These are phyloP conservation scores for Lobosporangium transversale DNA, from an alignment of 192 early-diverging fungal species.

Conservation along the genomic window DNA sequence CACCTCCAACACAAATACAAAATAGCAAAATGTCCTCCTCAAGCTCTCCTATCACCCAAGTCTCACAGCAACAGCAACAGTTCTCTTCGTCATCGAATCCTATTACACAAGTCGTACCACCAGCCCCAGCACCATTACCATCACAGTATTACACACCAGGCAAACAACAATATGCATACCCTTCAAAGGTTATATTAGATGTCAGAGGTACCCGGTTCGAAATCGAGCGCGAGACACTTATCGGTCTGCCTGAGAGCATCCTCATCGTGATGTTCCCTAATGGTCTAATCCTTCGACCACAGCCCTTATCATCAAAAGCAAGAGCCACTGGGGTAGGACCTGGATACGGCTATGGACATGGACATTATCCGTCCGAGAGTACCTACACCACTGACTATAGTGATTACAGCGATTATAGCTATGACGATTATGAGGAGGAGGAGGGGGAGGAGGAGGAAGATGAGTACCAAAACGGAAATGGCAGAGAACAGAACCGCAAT, in stretches of 20 bases:
- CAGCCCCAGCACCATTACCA: not conserved
- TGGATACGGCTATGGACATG: conserved; percentile 6
- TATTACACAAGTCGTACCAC: conserved; percentile 27
- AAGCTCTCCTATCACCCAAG: not conserved
- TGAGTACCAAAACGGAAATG: no score
- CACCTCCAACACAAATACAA: no score
- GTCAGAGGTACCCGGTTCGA: conserved; percentile 63
- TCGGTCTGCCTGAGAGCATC: conserved; percentile 67
- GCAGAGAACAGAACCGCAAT: no score
- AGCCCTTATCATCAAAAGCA: not conserved
- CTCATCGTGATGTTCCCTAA: conserved; percentile 72
- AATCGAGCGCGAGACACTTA: conserved; percentile 65
- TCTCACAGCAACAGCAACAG: no score
- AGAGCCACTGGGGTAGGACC: not conserved
- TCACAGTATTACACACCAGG: conserved; percentile 20
- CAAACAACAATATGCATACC: conserved; percentile 41
- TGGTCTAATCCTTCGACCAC: conserved; percentile 59
- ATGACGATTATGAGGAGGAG: conserved; percentile 40
- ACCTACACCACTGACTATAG: conserved; percentile 42
- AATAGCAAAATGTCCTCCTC: no score
- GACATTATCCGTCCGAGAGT: conserved; percentile 33
- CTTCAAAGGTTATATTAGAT: conserved; percentile 63
- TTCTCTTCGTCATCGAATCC: conserved; percentile 2
- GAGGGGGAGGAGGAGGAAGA: no score
- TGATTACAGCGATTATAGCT: conserved; percentile 37